Evolutionary conservation across 805 yeast genomes (phyloP), one percentile per base, ranked within the genome.

Genomic region (Zygoascus biomembranicola): DNA sequence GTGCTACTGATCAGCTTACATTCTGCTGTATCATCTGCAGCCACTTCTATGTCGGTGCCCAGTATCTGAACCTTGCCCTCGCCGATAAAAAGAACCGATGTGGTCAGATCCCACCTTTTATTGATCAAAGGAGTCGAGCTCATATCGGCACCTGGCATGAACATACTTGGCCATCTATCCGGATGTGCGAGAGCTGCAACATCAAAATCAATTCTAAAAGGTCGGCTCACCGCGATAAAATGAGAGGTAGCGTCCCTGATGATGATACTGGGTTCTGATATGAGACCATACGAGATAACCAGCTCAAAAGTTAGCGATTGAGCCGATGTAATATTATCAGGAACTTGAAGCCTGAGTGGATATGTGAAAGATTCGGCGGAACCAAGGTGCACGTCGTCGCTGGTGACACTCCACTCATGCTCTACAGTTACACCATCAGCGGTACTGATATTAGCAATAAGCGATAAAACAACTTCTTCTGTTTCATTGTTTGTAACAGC

Each of bases 141-240:
- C 13, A 28, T 19, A 6, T 42, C 47, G 31, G 46, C 48, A 13
- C 46, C 50, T 8, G 70, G 65, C 11, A 68, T 62, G 55, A 72
- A 73, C 43, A 66, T 53, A 42, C 61, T 67, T n/a, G 71, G 69
- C 76, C 76, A 72, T 4, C 53, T 53, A 23, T 63, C 66, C 1
- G 59, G 61, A 42, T 66, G 63, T 11, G 59, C 55, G 26, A 65
- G 59, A 1, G 76, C 73, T 6, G 64, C 37, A 6, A 72, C 66
- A 26, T 67, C 69, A 50, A 69, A 72, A 14, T 64, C 63, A 11
- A 63, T 67, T 2, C 72, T 61, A 54, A 72, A 69, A 8, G 75
- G 74, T 39, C 57, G 54, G 16, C 61, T 51, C 8, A 72, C 53
- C 5, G 61, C 58, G 16, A 60, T 53, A 5, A 50, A 16, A 31